Evolutionary conservation across 306 rosid species (phyloP), one percentile per base, ranked within the genome.

Genomic region (Carpinus fangiana): DNA sequence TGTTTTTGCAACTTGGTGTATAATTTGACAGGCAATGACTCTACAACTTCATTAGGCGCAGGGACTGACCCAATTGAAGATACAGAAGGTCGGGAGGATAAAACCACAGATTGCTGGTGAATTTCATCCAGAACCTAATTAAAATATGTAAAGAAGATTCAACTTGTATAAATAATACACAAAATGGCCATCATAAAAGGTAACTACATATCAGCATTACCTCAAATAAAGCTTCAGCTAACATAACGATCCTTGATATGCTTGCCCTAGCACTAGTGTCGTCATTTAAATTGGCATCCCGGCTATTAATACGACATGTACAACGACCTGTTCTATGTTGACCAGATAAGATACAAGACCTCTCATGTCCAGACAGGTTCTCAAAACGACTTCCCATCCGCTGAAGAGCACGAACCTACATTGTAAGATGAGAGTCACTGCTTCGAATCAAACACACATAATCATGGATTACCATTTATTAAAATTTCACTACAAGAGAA

Each of bases 61-160:
- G 99, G 99, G 84, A 93, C 84, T 83, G 99, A 96, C 80, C 99
- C 99, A 73, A 93, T 93, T 36, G 98, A 90, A 79, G 99, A 93
- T 60, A 93, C 94, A 78, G 98, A 91, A 71, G 94, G 97, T 26
- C 93, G 98, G 75, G 99, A 87, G 66, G 99, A 90, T 80, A 93
- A 86, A 84, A 95, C 99, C 73, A 89, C 96, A 56, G 99, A 91
- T 89, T 96, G 99, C 98, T 96, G 99, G 91, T 96, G 99, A 91
- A 96, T 96, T 90, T 96, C 99, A 96, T 96, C 99, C 98, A 96
- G 97, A 91, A 96, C 99, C 99, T 96, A 96, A 88, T 96, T 82
- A 91, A 87, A 80, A 84, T 88, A 86, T 73, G 86, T 80, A 81
- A 46, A 88, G 81, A 83, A 55, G 70, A 81, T 90, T 91, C 86